Percentiles rank a stretch among this genome's conserved stretches.
Evolutionary conservation across 2,329 filamentous ascomycete genomes (phyloP).

Genomic region (Aspergillus piperis): DNA sequence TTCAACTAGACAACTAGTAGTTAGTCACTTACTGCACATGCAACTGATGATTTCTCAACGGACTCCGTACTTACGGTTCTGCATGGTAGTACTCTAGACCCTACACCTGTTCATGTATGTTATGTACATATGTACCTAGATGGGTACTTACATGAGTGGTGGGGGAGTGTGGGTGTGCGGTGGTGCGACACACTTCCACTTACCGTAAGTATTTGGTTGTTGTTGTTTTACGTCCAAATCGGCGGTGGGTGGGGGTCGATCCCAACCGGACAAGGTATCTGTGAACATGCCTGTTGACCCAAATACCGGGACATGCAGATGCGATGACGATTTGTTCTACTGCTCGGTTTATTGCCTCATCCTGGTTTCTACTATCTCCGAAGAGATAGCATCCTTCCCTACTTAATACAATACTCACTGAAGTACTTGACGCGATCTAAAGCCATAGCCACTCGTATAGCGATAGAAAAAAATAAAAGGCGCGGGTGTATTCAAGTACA

Average conservation of each 20-base stretch:
- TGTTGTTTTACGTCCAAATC: neutral
- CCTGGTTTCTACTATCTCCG: neutral
- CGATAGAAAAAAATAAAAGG: too few species aligned
- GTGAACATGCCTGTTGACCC: slow-evolving; percentile 3
- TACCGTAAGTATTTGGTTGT: neutral
- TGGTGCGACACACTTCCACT: neutral
- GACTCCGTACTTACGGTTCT: neutral
- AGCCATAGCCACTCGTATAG: too few species aligned
- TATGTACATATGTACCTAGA: neutral
- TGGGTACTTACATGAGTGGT: neutral
- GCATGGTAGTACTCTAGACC: neutral
- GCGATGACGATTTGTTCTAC: neutral
- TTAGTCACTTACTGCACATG: neutral
- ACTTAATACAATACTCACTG: too few species aligned
- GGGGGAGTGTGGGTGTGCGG: neutral
- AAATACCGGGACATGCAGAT: neutral
- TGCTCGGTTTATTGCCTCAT: neutral
- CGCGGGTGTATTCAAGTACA: too few species aligned
- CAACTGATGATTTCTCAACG: neutral
- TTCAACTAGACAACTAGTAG: neutral
- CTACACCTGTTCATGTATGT: neutral
- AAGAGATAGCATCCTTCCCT: too few species aligned
- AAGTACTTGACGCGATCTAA: too few species aligned
- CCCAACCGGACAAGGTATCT: neutral
- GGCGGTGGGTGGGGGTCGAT: neutral